Conservation (phyloP, 345 rosid genomes). For the Alliaria petiolata region DNA sequence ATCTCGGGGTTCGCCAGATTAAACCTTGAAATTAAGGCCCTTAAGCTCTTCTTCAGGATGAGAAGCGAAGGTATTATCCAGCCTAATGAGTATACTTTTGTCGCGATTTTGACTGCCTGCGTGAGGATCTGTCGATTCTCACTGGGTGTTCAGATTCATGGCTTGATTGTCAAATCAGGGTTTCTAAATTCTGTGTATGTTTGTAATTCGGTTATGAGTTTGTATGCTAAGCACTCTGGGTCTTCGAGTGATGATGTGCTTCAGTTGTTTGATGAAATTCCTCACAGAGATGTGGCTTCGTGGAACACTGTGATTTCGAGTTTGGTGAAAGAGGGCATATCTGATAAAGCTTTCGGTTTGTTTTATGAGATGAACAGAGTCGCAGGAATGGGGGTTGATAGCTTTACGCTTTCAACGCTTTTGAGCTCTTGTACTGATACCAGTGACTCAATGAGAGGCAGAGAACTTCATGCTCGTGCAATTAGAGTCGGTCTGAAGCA, state of each 20-base stretch:
- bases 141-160: conserved; percentile 33
- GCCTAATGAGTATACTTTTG: conserved; percentile 34
- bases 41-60: conserved; percentile 60
- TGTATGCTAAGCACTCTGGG: conserved; percentile 44
- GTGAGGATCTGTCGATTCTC: conserved; percentile 19
- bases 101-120: conserved; percentile 34
- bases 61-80: conserved; percentile 22
- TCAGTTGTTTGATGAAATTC: conserved; percentile 65
- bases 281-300: conserved; percentile 53
- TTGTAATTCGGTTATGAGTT: conserved; percentile 60
- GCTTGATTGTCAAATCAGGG: conserved; percentile 31
- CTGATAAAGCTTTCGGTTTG: conserved; percentile 44
- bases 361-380: conserved; percentile 39
- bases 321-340: conserved; percentile 40
- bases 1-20: conserved; percentile 61
- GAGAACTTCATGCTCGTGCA: conserved; percentile 65
- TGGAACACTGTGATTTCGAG: conserved; percentile 77
- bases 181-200: conserved; percentile 41
- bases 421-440: conserved; percentile 58
- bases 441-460: conserved; percentile 42
- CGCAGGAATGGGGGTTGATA: conserved; percentile 44
- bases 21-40: conserved; percentile 46
- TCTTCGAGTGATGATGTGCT: conserved; percentile 34
- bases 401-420: conserved; percentile 55
- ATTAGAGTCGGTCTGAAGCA: conserved; percentile 48